Base-by-base conservation (phyloP, 768 basidiomycete genomes). In the Austroboletus festivus region DNA sequence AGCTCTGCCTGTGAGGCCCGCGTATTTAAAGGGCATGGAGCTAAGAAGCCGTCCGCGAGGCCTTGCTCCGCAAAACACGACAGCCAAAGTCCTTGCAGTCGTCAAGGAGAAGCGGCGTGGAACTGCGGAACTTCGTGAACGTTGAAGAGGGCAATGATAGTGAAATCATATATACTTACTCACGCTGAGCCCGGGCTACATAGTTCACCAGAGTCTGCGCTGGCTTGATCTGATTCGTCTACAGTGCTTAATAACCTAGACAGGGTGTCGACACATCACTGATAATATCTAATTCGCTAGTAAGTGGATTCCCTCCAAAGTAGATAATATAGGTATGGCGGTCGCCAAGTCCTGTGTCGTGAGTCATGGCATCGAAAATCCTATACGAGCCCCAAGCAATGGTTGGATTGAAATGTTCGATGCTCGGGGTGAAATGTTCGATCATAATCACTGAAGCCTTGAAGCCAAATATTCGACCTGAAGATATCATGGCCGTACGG, bases 1-100 rank as follows among this genome's bases (percentile, higher is more conserved):
- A 28, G 50, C 35, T 47, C 30, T 50, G 38, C 51, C 47, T 44
- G 44, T 30, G 55, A 57, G 26, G 47, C 50, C 51, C 20, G 42
- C 30, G 51, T 62, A 59, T 63, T 65, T 62, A 62, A 64, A 57
- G 54, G 51, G 53, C 52, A 37, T 51, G 62, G 62, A 48, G 19
- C 22, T 51, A 48, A 38, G 51, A 52, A 34, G 35, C 23, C 30
- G 21, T 55, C 50, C 61, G 49, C 33, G 50, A 52, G 53, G 61
- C 47, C 53, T 41, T 46, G 38, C 33, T 50, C 53, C 58, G 42
- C 55, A 63, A 50, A 37, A 53, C 53, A 51, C 48, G 46, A 52
- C 53, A 44, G 22, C 43, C 50, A 46, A 50, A 44, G 18, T 48
- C 59, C 51, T 55, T 50, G 59, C 58, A 45, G 56, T 47, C 37